Percentiles rank a stretch among this genome's conserved stretches.
Evolutionary conservation across 169 alveolate genomes (phyloP).

Genomic region (Cryptosporidium viatorum): DNA sequence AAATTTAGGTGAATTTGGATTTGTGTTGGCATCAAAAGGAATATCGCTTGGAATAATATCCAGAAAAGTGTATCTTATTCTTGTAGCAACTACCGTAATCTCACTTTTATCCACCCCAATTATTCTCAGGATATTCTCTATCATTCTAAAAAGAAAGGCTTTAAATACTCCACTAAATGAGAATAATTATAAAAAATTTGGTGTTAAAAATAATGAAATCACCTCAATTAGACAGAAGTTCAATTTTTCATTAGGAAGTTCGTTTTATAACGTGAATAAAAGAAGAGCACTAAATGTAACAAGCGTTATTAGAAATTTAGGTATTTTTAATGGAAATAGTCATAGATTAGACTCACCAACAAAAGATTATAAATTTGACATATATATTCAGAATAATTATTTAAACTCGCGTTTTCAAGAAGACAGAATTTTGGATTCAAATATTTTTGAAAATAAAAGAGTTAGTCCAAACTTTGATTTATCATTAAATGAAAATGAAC

Average conservation of each 20-base stretch:
- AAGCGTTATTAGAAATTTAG: conserved; percentile 1
- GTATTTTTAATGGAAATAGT: neutral
- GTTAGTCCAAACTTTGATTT: conserved; percentile 6
- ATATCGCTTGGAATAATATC: conserved; percentile 53
- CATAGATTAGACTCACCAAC: neutral
- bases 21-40: conserved; percentile 72
- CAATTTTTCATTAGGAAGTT: neutral
- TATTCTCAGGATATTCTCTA: conserved; percentile 22
- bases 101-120: conserved; percentile 66
- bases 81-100: conserved; percentile 59
- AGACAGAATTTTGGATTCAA: neutral
- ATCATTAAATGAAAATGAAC: conserved; percentile 27
- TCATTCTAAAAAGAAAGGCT: neutral
- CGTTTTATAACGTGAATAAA: neutral
- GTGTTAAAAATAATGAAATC: neutral
- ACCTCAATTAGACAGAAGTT: neutral
- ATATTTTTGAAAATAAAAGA: neutral
- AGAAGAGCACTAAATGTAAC: conserved; percentile 8
- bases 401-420: conserved; percentile 39
- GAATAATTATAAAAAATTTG: neutral
- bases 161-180: conserved; percentile 14
- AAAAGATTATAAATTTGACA: conserved; percentile 16
- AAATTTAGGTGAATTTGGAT: conserved; percentile 71
- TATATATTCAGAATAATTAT: conserved; percentile 15
- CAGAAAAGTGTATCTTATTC: conserved; percentile 55